Evolutionary conservation across 306 rosid species (phyloP), one percentile per base, ranked within the genome.

Genomic region (Argentina anserina): DNA sequence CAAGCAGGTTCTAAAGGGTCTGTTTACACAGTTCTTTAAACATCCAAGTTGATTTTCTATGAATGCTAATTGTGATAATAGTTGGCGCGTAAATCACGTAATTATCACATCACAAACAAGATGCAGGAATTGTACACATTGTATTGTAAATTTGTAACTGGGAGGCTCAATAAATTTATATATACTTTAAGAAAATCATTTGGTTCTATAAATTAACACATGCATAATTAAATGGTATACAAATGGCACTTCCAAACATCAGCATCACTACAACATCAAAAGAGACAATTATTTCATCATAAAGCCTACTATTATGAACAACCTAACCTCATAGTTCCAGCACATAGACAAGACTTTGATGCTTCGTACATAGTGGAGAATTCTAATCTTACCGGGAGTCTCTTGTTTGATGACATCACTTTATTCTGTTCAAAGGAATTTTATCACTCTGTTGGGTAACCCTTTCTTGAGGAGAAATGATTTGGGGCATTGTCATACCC

Each of bases 401-500:
- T 25, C 31, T 9, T 17, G 23, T 56, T 37, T 61, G 75, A 65
- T 56, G 67, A 76, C 53, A 45, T 63, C 77, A 87, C 69, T 73
- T 83, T 45, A 87, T 83, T 87, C 90, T 86, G 83, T 81, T 87
- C 81, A 90, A 73, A 73, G 92, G 81, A 72, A 90, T 81, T 76
- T 87, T 83, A 69, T 90, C 91, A 28, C 64, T 84, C 75, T 62
- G 83, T 41, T 82, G 80, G 77, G 85, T 46, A 70, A 67, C 82
- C 82, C 91, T 84, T 81, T 83, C 86, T 47, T 72, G 7, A 3
- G 97, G 96, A 71, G 97, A 86, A 65, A 92, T 85, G 25, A 80
- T 39, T 82, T 89, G 96, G 1, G 97, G 97, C 96, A 92, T 87
- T 20, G 97, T 83, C 97, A 92, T 92, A 69, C 96, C 97, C 65